Evolutionary conservation across 371 early-diverging fungal genomes (phyloP).

Genomic region (Mucor racemosus): DNA sequence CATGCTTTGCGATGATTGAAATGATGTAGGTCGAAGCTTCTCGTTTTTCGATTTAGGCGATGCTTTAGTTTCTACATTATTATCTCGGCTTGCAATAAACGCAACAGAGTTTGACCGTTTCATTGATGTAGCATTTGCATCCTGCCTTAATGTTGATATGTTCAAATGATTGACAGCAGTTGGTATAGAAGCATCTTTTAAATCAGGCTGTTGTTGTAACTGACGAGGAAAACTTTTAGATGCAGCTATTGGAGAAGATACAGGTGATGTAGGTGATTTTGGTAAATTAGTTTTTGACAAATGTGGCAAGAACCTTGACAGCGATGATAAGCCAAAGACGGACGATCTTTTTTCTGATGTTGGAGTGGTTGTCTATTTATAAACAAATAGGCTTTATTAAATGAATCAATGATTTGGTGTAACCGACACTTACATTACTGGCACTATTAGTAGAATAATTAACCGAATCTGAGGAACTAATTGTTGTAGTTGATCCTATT

Average conservation of each 20-base stretch:
- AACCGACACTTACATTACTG: conserved; percentile 6
- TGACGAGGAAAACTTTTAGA: not conserved
- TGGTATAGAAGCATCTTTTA: no score
- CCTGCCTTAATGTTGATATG: not conserved
- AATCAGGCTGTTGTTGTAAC: not conserved
- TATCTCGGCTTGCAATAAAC: not conserved
- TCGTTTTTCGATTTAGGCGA: not conserved
- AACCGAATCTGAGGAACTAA: no score
- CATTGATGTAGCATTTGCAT: not conserved
- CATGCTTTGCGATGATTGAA: not conserved
- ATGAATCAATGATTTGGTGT: not conserved
- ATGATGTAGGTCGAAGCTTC: conserved; percentile 10
- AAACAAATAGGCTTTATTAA: not conserved
- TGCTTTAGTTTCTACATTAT: no score
- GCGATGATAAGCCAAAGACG: conserved; percentile 11
- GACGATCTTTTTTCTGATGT: conserved; percentile 5
- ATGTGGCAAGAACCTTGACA: conserved; percentile 12
- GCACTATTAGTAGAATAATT: not conserved
- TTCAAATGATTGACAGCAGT: not conserved
- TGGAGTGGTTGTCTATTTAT: conserved; percentile 3
- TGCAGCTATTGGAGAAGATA: not conserved
- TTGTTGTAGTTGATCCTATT: not conserved
- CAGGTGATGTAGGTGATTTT: conserved; percentile 1
- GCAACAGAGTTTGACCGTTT: conserved; percentile 8
- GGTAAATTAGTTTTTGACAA: conserved; percentile 11